Evolutionary conservation across 1,284 basidiomycete genomes (phyloP).

Genomic region (Somion occarium): DNA sequence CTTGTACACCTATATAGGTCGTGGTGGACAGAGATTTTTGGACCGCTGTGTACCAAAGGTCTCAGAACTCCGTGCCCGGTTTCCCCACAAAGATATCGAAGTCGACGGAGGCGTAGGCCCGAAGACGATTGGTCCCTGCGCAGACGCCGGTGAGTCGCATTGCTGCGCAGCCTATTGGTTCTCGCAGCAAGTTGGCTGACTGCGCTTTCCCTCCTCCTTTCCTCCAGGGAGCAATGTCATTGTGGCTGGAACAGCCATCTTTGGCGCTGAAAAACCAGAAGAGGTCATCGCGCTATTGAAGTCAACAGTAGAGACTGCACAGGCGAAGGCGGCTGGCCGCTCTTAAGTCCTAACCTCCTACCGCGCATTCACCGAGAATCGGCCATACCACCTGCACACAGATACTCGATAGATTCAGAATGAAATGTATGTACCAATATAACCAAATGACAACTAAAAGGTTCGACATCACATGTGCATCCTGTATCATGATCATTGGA

Average conservation of each 20-base stretch:
- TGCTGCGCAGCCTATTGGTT: not conserved
- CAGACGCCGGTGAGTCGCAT: slow-evolving; percentile 73
- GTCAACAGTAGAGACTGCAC: slow-evolving; percentile 65
- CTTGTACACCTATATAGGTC: slow-evolving; percentile 45
- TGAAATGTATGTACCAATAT: no score
- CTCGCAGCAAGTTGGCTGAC: no score
- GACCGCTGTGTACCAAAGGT: slow-evolving; percentile 92
- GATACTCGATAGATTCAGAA: not conserved
- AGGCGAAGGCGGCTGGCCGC: slow-evolving; percentile 41
- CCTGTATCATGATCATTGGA: no score
- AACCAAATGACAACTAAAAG: no score
- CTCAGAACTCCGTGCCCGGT: slow-evolving; percentile 85
- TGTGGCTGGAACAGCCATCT: slow-evolving; percentile 96
- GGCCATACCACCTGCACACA: not conserved
- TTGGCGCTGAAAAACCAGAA: slow-evolving; percentile 77
- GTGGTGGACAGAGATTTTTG: slow-evolving; percentile 96
- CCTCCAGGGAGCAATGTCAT: slow-evolving; percentile 90
- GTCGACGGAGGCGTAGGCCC: slow-evolving; percentile 97
- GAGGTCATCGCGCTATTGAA: slow-evolving; percentile 75
- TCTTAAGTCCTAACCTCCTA: slow-evolving; percentile 2
- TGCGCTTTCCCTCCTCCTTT: no score
- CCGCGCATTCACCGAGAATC: not conserved
- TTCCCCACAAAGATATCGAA: slow-evolving; percentile 91
- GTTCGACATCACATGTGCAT: no score
- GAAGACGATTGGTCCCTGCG: slow-evolving; percentile 86